Evolutionary conservation across 2,329 filamentous ascomycete species (phyloP).

Genomic region (Aspergillus pseudotamarii): DNA sequence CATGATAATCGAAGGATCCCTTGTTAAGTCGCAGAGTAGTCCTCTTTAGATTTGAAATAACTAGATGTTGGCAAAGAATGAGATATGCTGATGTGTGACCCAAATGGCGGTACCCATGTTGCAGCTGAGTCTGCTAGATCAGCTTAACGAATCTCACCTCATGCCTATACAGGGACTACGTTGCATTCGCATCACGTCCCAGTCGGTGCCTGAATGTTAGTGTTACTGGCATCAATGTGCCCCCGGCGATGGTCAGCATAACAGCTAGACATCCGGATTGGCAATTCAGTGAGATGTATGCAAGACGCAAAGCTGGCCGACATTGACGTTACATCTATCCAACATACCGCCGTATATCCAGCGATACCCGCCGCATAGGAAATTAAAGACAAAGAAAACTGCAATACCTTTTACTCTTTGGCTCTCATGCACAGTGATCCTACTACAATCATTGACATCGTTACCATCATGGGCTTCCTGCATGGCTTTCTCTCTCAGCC

Average conservation of each 20-base stretch:
- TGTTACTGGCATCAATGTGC: background rate
- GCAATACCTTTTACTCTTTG: background rate
- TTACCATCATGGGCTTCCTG: background rate
- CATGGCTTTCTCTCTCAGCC: background rate
- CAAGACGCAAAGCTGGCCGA: no score
- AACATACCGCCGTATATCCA: no score
- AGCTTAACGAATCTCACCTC: background rate
- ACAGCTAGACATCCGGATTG: background rate
- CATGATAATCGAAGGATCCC: background rate
- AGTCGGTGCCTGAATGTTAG: background rate
- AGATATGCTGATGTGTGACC: background rate
- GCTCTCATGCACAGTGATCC: background rate
- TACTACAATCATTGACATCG: background rate
- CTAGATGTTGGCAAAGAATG: background rate
- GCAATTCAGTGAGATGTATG: no score
- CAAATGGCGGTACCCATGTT: background rate
- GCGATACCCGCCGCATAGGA: no score
- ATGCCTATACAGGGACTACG: background rate
- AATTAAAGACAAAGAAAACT: background rate
- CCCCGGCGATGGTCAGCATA: background rate
- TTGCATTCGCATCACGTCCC: background rate
- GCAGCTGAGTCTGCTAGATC: no score
- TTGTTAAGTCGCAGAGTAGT: background rate
- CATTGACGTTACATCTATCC: no score
- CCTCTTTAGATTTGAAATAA: background rate